phyloP scores from a whole-genome alignment of 2,329 filamentous ascomycete species.

The Thermothelomyces thermophilus region DNA sequence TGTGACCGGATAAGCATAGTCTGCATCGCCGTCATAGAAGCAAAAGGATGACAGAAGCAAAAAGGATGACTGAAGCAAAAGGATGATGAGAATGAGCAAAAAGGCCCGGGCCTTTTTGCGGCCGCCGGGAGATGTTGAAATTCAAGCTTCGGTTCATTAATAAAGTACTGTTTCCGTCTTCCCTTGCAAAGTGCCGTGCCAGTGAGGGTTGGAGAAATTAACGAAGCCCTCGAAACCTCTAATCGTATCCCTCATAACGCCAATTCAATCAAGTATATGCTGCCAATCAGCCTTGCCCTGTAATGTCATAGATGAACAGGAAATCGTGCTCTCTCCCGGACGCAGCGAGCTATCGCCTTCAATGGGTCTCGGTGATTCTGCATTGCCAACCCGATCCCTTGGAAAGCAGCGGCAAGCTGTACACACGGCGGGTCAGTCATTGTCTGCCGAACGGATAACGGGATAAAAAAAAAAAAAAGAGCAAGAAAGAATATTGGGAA shows the following conservation, averaged over 20 bases:
- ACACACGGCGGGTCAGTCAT: conserved; percentile 1
- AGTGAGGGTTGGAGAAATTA: too few species aligned
- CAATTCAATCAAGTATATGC: too few species aligned
- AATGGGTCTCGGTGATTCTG: conserved; percentile 70
- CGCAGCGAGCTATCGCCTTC: conserved; percentile 21
- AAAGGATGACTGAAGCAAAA: too few species aligned
- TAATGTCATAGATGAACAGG: conserved; percentile 1
- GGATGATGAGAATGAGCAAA: too few species aligned
- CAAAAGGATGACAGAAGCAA: too few species aligned
- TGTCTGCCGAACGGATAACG: neutral
- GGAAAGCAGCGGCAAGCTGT: conserved; percentile 73
- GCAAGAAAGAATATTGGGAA: neutral
- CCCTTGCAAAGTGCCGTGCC: too few species aligned
- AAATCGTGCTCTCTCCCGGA: neutral
- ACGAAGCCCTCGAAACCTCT: neutral
- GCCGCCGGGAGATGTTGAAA: too few species aligned
- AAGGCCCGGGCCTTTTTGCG: too few species aligned
- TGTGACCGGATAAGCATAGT: too few species aligned
- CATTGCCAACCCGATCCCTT: conserved; percentile 85
- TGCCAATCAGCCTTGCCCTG: neutral
- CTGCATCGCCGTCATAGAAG: too few species aligned
- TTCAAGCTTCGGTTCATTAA: too few species aligned
- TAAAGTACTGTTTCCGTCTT: too few species aligned
- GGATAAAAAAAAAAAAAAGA: neutral
- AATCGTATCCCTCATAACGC: neutral